Percentiles rank a stretch among this genome's conserved stretches.
These are phyloP conservation scores for Bruguiera gymnorhiza DNA, from an alignment of 345 rosid genomes.

Conservation along the genomic window DNA sequence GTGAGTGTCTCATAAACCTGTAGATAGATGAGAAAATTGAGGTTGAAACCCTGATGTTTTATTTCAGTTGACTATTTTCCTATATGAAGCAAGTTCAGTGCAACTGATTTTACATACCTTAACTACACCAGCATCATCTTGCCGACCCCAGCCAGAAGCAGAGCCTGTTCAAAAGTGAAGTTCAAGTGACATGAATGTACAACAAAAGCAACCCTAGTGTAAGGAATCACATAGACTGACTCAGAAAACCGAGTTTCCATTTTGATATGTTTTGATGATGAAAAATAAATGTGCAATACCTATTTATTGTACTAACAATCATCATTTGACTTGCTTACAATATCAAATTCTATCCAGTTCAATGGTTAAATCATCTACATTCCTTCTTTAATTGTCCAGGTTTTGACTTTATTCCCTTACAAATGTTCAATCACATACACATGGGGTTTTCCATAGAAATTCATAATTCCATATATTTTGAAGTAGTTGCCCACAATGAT, in stretches of 20 bases:
- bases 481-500: too few relatives aligned
- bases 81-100: not conserved
- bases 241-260: not conserved
- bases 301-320: too few relatives aligned
- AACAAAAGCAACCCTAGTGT: not conserved
- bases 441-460: too few relatives aligned
- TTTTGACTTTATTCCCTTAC: too few relatives aligned
- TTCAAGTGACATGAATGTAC: not conserved
- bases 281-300: too few relatives aligned
- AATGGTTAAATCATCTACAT: too few relatives aligned
- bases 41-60: slow-evolving; percentile 8
- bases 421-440: too few relatives aligned
- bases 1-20: slow-evolving; percentile 88
- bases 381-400: too few relatives aligned
- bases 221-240: not conserved
- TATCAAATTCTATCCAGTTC: too few relatives aligned
- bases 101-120: slow-evolving; percentile 46
- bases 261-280: too few relatives aligned
- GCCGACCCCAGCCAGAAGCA: slow-evolving; percentile 96
- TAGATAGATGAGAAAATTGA: slow-evolving; percentile 5
- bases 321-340: too few relatives aligned
- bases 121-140: slow-evolving; percentile 92
- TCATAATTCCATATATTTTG: too few relatives aligned
- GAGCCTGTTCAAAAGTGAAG: slow-evolving; percentile 54
- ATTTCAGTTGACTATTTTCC: slow-evolving; percentile 7